Evolutionary conservation across 2,329 filamentous ascomycete species (phyloP).

Genomic region (Colletotrichum lentis): DNA sequence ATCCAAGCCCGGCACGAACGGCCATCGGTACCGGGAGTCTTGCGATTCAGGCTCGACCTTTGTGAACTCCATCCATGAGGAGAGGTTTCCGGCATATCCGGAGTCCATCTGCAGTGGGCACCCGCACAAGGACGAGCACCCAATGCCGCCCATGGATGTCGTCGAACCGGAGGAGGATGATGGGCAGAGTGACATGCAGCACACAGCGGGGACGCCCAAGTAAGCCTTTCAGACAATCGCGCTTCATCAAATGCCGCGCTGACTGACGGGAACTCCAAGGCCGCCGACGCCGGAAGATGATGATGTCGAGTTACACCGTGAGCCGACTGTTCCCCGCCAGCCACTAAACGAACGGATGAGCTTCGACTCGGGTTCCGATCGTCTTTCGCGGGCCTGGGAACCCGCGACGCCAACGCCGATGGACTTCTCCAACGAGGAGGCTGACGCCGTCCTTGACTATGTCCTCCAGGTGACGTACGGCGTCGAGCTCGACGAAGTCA

Average conservation of each 20-base stretch:
- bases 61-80: constrained; percentile 40
- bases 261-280: background rate
- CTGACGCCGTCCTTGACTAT: constrained; percentile 48
- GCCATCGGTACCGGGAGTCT: constrained; percentile 39
- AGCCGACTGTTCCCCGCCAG: background rate
- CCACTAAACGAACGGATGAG: constrained; percentile 34
- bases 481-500: constrained; percentile 47
- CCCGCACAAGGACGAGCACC: constrained; percentile 44
- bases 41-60: constrained; percentile 51
- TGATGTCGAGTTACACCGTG: constrained; percentile 4
- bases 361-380: constrained; percentile 35
- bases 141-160: constrained; percentile 41
- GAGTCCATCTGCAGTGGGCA: constrained; percentile 14
- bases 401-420: constrained; percentile 41
- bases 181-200: constrained; percentile 11
- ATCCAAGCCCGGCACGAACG: constrained; percentile 16
- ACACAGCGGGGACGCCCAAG: constrained; percentile 31
- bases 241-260: background rate
- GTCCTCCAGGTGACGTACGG: constrained; percentile 51
- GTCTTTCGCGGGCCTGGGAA: constrained; percentile 39
- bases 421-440: constrained; percentile 47
- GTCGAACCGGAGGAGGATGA: constrained; percentile 22
- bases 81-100: constrained; percentile 34
- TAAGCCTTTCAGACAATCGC: background rate
- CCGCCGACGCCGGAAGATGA: constrained; percentile 18